Evolutionary conservation across 1,284 basidiomycete genomes (phyloP), one percentile per base, ranked within the genome.

Genomic region (Somion occarium): DNA sequence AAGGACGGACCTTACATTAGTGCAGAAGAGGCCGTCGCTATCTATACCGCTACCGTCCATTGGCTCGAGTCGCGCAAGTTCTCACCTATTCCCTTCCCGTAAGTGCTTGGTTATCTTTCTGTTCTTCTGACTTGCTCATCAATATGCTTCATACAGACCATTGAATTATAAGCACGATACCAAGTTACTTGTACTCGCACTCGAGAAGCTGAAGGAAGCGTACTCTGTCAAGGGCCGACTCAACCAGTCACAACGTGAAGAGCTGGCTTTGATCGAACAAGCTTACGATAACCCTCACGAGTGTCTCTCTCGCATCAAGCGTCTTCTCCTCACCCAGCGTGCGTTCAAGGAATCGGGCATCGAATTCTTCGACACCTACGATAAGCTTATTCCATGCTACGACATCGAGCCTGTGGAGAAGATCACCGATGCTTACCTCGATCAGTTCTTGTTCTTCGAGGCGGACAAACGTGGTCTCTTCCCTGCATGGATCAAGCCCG

Each of bases 291-390:
- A 93, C 63, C 91, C 91, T 30, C 91, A 93, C 63, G 91, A 93
- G 75, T 93, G 90, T 83, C 72, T 98, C 50, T 97, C 94, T 5
- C 91, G 95, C 53, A 97, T 98, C 76, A 98, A 98, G 75, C 89
- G 94, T 61, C 75, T 98, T 11, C 77, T 98, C 18, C 76, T 98
- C 47, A 98, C 94, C 0, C 95, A 98, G 69, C 89, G 95, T 49
- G 93, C 94, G 1, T 98, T 98, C 82, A 98, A 98, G 74, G 95
- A 98, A 68, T 75, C 92, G 34, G 95, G 95, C n/a, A 95, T 98
- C 58, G 88, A 92, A 68, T 91, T 91, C 67, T 92, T 92, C 68
- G 93, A 95, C 63, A 95, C 93, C 0, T 96, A 98, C 64, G 94
- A 97, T 76, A 97, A 95, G 69, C 83, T 98, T 60, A 97, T 98